Evolutionary conservation across 805 yeast genomes (phyloP), one percentile per base, ranked within the genome.

Genomic region (Metschnikowia shivogae): DNA sequence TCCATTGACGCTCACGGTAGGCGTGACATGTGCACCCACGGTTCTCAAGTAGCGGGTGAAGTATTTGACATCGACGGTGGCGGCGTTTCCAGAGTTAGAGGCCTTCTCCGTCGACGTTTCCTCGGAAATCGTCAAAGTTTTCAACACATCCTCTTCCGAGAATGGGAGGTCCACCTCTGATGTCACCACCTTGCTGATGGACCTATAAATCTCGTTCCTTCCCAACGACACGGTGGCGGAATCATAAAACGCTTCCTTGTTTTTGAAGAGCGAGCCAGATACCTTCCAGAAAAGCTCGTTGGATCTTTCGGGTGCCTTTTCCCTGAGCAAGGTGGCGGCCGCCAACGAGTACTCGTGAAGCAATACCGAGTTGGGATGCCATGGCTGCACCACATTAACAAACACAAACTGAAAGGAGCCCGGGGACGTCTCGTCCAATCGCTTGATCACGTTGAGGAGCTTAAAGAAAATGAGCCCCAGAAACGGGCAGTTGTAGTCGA

Each of bases 21-120:
- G 96, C 3, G 93, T 86, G n/a, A 85, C 82, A 59, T 89, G 96
- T 32, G 85, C 78, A 36, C 92, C 89, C 34, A 82, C 77, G 47
- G 86, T 87, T 60, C 96, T 76, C 43, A 80, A 81, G 59, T 79
- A 80, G 60, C 81, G 75, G 14, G 89, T 76, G 59, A 86, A 87
- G 56, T 82, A 83, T 65, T 87, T 89, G 49, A 86, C 55, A 57
- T 87, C 95, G 29, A 63, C 71, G 3, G 78, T 71, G 31, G 82
- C 72, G 6, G 62, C 69, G 53, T 81, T 83, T 8, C 93, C 92
- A 3, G 61, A 56, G 56, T 86, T 85, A 24, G 60, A 49, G 4
- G 61, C 63, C 44, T 51, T 34, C 20, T 56, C 56, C 2, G 49
- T 50, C 28, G 64, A 63, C 46, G 10, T 61, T 0, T 44, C 45